phyloP scores from a whole-genome alignment of 2,329 filamentous ascomycete genomes.

The Trichoderma pleuroti region DNA sequence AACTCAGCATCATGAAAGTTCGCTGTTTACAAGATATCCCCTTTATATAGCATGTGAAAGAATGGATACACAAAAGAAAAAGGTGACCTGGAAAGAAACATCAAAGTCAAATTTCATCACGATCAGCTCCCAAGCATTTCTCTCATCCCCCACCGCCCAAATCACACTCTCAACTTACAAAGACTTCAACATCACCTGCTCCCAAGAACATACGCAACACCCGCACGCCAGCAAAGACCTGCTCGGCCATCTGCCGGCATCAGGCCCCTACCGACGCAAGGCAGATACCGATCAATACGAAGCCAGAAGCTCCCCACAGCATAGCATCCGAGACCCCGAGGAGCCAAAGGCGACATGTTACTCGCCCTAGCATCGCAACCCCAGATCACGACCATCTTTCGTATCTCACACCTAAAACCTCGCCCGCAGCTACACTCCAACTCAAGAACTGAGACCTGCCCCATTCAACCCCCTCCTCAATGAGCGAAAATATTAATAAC shows the following conservation, averaged over 20 bases:
- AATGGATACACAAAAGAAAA: background rate
- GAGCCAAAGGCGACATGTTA: background rate
- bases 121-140: background rate
- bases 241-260: background rate
- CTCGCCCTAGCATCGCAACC: slow-evolving; percentile 7
- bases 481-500: background rate
- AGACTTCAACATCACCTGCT: slow-evolving; percentile 8
- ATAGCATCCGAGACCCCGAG: background rate
- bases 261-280: background rate
- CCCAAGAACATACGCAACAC: background rate
- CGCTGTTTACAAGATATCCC: background rate
- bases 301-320: background rate
- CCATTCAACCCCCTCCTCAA: background rate
- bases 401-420: background rate
- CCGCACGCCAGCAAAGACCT: background rate
- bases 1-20: background rate
- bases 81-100: background rate
- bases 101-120: slow-evolving; percentile 9
- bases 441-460: background rate
- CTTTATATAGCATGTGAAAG: background rate
- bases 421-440: slow-evolving; percentile 1
- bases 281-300: background rate
- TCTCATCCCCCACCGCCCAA: background rate
- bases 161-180: slow-evolving; percentile 7
- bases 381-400: slow-evolving; percentile 1